Conservation (phyloP, 192 early-diverging fungal species). For the Obelidium mucronatum region DNA sequence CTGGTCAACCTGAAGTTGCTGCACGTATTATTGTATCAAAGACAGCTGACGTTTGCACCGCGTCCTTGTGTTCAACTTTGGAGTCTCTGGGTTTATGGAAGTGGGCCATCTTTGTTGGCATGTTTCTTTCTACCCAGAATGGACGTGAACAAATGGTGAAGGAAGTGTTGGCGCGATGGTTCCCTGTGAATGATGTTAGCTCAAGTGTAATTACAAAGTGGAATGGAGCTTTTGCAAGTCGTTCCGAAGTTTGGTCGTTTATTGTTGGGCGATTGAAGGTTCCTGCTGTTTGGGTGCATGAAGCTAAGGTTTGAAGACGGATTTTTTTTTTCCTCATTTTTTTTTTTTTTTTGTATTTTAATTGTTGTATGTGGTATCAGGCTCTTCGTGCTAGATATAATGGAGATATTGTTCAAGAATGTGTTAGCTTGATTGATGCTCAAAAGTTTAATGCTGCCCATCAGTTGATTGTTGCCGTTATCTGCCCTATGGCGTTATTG, state of each 20-base stretch:
- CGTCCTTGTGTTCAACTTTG: slow-evolving; percentile 72
- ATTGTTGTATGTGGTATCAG: slow-evolving; percentile 12
- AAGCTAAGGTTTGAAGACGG: slow-evolving; percentile 55
- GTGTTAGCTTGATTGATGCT: slow-evolving; percentile 52
- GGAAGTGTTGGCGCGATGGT: slow-evolving; percentile 45
- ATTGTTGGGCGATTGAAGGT: slow-evolving; percentile 64
- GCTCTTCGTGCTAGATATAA: slow-evolving; percentile 51
- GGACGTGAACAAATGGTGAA: slow-evolving; percentile 59
- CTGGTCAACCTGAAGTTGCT: slow-evolving; percentile 10
- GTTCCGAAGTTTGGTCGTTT: slow-evolving; percentile 59
- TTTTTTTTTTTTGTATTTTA: no score
- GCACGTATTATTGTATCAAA: slow-evolving; percentile 12
- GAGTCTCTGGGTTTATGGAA: slow-evolving; percentile 81
- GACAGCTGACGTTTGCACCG: slow-evolving; percentile 55
- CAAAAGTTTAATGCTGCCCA: slow-evolving; percentile 47
- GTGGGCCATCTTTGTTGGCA: slow-evolving; percentile 81
- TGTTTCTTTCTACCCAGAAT: slow-evolving; percentile 63
- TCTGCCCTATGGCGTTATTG: slow-evolving; percentile 42
- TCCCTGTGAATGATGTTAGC: slow-evolving; percentile 48
- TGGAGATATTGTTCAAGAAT: slow-evolving; percentile 42
- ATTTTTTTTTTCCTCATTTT: slow-evolving; percentile 20
- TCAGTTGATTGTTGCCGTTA: slow-evolving; percentile 36
- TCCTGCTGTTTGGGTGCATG: slow-evolving; percentile 70
- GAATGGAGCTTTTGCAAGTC: background rate
- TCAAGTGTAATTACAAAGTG: slow-evolving; percentile 37